Base-by-base conservation (phyloP, 2,329 filamentous ascomycete genomes). In the Lecanicillium sp. region DNA sequence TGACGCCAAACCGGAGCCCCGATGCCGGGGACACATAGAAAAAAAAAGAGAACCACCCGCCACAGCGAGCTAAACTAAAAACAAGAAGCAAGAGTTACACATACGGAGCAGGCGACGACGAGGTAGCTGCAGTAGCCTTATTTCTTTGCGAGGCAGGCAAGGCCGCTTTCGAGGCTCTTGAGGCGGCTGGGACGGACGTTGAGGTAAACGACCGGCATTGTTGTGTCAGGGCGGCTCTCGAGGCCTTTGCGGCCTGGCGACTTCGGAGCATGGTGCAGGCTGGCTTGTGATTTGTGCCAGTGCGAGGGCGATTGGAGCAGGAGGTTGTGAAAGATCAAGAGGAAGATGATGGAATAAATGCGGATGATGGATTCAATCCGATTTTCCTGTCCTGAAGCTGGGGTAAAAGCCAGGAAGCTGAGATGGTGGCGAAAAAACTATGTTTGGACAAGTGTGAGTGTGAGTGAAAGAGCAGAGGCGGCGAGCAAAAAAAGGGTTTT, bases 41-140 rank as follows among this genome's bases (percentile, higher is more conserved):
- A 22, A 18, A 20, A 13, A 15, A 29, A 12, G 14, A 17, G 11
- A 14, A 14, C 19, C 30, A 28, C 28, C 14, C n/a, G 19, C 20
- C 22, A 17, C 17, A 28, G 28, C 31, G 18, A 33, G 25, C 15
- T 32, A 36, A 45, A 36, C 42, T 22, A 37, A 29, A 40, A 29
- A 14, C 22, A 22, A 14, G 41, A 17, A 48, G 49, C 41, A 36
- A 42, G 10, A 22, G 33, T 20, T 19, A 25, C 9, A 70, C 78
- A 58, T 67, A 82, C 77, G 70, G 58, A 45, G 70, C 65, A 44
- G 71, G 15, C 9, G 41, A 40, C 4, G 40, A 17, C 12, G 39
- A 58, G 44, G 62, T 62, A 31, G 68, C 63, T 29, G 66, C 62
- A 25, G 72, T 74, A 22, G 69, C 64, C 47, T 74, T 67, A 53